These are phyloP conservation scores for Parachaetomium inaequale DNA, from an alignment of 495 filamentous ascomycete species.

Conservation along the genomic window DNA sequence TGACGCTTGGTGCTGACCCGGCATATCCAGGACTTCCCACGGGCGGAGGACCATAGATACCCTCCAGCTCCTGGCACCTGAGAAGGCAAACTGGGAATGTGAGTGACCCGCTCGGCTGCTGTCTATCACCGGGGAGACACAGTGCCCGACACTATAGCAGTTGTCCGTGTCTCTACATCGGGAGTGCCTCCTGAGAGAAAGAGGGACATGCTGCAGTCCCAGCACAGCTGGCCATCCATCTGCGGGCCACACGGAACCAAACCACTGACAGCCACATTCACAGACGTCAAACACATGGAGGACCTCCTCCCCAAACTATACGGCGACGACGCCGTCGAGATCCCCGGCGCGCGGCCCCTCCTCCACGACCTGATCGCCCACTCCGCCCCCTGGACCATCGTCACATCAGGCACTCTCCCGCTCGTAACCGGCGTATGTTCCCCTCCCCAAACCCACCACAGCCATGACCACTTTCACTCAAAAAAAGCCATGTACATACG, in stretches of 20 bases:
- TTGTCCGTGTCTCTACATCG: background rate
- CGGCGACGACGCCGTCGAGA: slow-evolving; percentile 74
- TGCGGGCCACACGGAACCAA: background rate
- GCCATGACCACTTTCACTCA: too few species aligned
- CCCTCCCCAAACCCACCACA: background rate
- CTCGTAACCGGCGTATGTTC: slow-evolving; percentile 60
- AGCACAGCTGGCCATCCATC: background rate
- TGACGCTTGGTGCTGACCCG: background rate
- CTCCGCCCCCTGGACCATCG: slow-evolving; percentile 78
- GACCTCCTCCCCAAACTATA: slow-evolving; percentile 69
- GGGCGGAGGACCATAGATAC: slow-evolving; percentile 82
- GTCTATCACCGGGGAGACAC: background rate
- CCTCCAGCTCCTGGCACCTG: slow-evolving; percentile 66
- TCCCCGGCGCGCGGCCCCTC: slow-evolving; percentile 60
- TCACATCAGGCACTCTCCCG: slow-evolving; percentile 81
- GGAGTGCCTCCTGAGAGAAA: background rate
- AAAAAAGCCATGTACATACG: too few species aligned
- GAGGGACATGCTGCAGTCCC: background rate
- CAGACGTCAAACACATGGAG: slow-evolving; percentile 79
- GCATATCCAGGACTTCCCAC: slow-evolving; percentile 61
- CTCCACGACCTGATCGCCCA: slow-evolving; percentile 40
- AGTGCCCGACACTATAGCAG: background rate
- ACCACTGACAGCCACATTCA: background rate
- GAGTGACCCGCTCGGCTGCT: slow-evolving; percentile 38
- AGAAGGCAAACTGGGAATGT: slow-evolving; percentile 90